Conservation (phyloP, 768 basidiomycete genomes). For the Trichaptum fuscoviolaceum region DNA sequence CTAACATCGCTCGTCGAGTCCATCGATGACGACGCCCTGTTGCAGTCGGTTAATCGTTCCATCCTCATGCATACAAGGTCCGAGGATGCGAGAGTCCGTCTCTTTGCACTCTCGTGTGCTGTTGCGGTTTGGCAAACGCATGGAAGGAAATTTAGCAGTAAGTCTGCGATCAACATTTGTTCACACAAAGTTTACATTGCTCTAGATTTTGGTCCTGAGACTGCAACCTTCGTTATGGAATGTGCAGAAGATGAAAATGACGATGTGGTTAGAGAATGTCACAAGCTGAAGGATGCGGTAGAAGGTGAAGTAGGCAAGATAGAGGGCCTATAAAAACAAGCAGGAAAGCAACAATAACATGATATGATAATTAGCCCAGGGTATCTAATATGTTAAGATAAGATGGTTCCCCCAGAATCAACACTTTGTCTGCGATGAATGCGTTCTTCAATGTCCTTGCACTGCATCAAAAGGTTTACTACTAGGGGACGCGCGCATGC, state of each 20-base stretch:
- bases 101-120: conserved; percentile 64
- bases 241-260: conserved; percentile 88
- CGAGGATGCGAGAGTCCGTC: conserved; percentile 64
- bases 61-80: conserved; percentile 87
- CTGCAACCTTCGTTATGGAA: conserved; percentile 82
- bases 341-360: background rate
- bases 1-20: conserved; percentile 53
- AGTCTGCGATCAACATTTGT: conserved; percentile 18
- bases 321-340: conserved; percentile 23
- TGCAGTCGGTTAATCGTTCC: conserved; percentile 78
- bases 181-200: background rate
- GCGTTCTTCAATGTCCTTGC: conserved; percentile 58
- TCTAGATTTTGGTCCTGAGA: conserved; percentile 73
- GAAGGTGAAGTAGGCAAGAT: conserved; percentile 66
- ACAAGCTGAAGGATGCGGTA: conserved; percentile 62
- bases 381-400: conserved; percentile 3
- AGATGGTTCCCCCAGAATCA: background rate
- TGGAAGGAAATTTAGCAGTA: conserved; percentile 71
- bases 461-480: conserved; percentile 59
- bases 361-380: conserved; percentile 2
- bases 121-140: conserved; percentile 73
- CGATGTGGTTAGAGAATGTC: conserved; percentile 65
- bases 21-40: conserved; percentile 48
- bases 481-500: conserved; percentile 67
- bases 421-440: conserved; percentile 13